Conservation (phyloP, 2,329 filamentous ascomycete species). For the Fusarium protoensiforme region DNA sequence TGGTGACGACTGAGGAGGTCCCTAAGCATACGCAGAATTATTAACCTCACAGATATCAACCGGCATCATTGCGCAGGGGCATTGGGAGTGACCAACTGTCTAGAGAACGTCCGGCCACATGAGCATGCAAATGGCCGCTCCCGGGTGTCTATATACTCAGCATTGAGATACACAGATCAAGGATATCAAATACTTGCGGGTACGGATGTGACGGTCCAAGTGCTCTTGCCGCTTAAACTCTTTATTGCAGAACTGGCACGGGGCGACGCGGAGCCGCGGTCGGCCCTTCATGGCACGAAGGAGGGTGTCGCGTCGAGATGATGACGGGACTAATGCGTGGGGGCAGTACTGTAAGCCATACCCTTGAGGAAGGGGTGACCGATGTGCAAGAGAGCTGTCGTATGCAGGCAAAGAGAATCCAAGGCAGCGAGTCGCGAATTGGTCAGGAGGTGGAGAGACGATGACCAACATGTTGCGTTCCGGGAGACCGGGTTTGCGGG, state of each 20-base stretch:
- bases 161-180: not conserved
- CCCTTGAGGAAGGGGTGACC: not conserved
- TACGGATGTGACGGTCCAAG: slow-evolving; percentile 23
- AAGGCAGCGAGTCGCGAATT: not conserved
- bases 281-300: slow-evolving; percentile 16
- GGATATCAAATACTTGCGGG: not conserved
- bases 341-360: not conserved
- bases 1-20: not conserved
- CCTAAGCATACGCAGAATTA: not conserved
- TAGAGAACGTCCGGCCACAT: not conserved
- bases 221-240: slow-evolving; percentile 48
- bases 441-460: not conserved
- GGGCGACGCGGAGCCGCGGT: slow-evolving; percentile 25
- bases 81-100: not conserved
- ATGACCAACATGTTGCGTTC: not conserved
- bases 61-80: not conserved
- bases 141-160: not conserved
- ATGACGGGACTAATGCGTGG: not conserved
- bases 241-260: slow-evolving; percentile 46
- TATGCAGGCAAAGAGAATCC: not conserved
- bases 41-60: not conserved
- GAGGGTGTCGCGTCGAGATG: not conserved
- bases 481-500: slow-evolving; percentile 1
- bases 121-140: not conserved
- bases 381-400: not conserved